phyloP scores from a whole-genome alignment of 2,329 filamentous ascomycete species.

The Ophiostoma perfectum region DNA sequence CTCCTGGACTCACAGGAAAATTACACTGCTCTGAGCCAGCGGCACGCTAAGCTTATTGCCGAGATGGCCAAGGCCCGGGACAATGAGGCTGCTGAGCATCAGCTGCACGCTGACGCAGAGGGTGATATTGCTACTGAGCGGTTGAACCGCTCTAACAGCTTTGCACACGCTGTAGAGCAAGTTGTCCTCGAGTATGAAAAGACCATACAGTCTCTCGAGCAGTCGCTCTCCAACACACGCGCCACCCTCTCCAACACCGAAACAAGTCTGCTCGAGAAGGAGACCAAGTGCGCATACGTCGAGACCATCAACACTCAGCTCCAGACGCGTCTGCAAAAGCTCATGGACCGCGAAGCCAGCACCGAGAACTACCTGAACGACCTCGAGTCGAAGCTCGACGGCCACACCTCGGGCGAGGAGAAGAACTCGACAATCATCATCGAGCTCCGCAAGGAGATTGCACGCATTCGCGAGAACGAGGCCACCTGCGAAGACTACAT shows the following conservation, averaged over 20 bases:
- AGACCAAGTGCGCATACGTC: slow-evolving; percentile 86
- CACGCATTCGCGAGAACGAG: slow-evolving; percentile 83
- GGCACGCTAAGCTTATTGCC: slow-evolving; percentile 91
- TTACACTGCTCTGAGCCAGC: slow-evolving; percentile 82
- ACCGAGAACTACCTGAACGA: slow-evolving; percentile 93
- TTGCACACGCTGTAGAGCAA: slow-evolving; percentile 91
- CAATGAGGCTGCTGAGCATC: slow-evolving; percentile 55
- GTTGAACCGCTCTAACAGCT: slow-evolving; percentile 89
- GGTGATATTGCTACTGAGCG: slow-evolving; percentile 80
- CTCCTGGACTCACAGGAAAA: slow-evolving; percentile 90
- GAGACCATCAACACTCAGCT: slow-evolving; percentile 90
- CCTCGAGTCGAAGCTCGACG: slow-evolving; percentile 83
- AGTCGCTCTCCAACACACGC: slow-evolving; percentile 83
- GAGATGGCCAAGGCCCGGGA: slow-evolving; percentile 86
- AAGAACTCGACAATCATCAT: slow-evolving; percentile 80
- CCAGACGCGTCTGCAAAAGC: slow-evolving; percentile 82
- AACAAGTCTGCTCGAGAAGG: slow-evolving; percentile 81
- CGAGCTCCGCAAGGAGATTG: slow-evolving; percentile 86
- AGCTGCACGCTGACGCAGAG: slow-evolving; percentile 54
- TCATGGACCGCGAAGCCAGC: slow-evolving; percentile 83
- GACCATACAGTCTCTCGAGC: slow-evolving; percentile 90
- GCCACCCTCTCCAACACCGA: slow-evolving; percentile 78
- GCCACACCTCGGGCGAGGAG: slow-evolving; percentile 85
- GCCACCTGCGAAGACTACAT: slow-evolving; percentile 92
- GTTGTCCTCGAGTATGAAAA: slow-evolving; percentile 97